Evolutionary conservation across 257 asterid species (phyloP).

Genomic region (Dorcoceras hygrometricum): DNA sequence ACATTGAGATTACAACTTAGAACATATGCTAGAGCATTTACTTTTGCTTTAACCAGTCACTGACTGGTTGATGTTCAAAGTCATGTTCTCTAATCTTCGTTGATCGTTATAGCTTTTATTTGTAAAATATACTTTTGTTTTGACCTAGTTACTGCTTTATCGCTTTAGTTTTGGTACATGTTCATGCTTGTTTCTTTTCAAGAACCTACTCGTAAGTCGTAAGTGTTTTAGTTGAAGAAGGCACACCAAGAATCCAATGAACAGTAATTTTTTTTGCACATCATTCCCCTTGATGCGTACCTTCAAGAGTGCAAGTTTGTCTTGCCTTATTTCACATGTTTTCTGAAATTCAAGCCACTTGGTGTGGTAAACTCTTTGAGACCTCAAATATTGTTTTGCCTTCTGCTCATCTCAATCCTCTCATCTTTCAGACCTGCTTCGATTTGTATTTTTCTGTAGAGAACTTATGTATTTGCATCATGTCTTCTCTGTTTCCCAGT

Average conservation of each 20-base stretch:
- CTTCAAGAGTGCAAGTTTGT: background rate
- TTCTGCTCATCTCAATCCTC: background rate
- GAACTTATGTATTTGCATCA: background rate
- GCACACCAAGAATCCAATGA: background rate
- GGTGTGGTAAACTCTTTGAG: background rate
- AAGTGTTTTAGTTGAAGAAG: background rate
- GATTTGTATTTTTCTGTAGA: background rate
- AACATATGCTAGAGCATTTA: constrained; percentile 9
- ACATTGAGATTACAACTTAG: constrained; percentile 28
- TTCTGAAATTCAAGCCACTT: background rate
- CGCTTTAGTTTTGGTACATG: background rate
- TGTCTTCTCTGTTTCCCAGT: background rate
- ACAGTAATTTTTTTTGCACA: background rate
- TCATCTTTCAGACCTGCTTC: background rate
- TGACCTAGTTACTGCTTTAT: constrained; percentile 6
- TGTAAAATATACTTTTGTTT: background rate
- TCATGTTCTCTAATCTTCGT: background rate
- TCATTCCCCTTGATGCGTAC: background rate
- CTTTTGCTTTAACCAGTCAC: constrained; percentile 10
- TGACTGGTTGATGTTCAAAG: constrained; percentile 22
- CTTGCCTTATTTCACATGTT: background rate
- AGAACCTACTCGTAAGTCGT: background rate
- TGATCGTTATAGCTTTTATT: background rate
- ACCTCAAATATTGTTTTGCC: background rate
- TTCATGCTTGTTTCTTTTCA: background rate